Evolutionary conservation across 352 stramenopile species (phyloP).

Genomic region (Phytophthora syringae): DNA sequence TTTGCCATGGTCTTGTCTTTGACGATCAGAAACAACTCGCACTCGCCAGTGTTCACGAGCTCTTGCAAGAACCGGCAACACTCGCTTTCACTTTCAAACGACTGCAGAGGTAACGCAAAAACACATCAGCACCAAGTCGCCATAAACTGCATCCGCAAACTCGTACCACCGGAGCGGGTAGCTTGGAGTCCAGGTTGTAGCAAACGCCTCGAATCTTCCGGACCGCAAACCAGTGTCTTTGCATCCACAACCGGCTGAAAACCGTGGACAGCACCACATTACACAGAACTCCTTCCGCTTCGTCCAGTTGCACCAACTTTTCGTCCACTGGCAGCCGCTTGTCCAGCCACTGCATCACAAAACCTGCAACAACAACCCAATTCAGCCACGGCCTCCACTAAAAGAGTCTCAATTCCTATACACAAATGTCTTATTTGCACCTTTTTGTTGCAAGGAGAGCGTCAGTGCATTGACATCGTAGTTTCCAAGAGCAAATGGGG

Average conservation of each 20-base stretch:
- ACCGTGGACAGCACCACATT: constrained; percentile 66
- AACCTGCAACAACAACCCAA: constrained; percentile 48
- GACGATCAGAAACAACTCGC: constrained; percentile 68
- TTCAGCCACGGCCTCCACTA: constrained; percentile 4
- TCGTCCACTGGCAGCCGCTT: constrained; percentile 55
- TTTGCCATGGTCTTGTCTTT: constrained; percentile 13
- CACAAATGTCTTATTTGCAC: constrained; percentile 28
- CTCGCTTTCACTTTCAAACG: constrained; percentile 55
- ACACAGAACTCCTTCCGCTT: constrained; percentile 62
- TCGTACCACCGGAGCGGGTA: constrained; percentile 52
- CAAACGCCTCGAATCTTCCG: constrained; percentile 63
- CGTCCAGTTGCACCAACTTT: constrained; percentile 53
- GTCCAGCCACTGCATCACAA: constrained; percentile 73
- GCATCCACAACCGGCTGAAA: constrained; percentile 59
- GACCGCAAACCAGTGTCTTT: constrained; percentile 85
- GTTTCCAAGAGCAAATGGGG: constrained; percentile 74
- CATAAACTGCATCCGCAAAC: background rate
- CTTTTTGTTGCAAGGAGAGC: constrained; percentile 61
- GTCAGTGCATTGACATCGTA: constrained; percentile 86
- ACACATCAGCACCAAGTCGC: background rate
- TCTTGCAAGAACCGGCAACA: constrained; percentile 70
- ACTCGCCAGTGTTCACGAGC: constrained; percentile 72
- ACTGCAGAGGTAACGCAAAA: constrained; percentile 22
- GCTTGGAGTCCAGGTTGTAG: constrained; percentile 85
- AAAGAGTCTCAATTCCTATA: background rate